Conservation (phyloP, 2,329 filamentous ascomycete genomes). For the Huntiella moniliformis region DNA sequence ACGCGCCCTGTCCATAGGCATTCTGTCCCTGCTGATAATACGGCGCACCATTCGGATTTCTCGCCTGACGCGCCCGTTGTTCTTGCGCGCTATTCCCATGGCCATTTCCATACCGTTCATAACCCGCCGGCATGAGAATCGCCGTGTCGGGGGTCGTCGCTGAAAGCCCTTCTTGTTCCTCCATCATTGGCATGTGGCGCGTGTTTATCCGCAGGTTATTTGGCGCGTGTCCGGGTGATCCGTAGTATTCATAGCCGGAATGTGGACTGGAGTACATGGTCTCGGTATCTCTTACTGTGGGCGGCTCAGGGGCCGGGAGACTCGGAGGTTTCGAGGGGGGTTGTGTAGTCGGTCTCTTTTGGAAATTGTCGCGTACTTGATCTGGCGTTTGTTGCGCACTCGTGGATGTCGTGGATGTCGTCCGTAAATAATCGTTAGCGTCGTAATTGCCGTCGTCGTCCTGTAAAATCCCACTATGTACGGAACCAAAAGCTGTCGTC, state of each 20-base stretch:
- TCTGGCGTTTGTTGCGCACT: no score
- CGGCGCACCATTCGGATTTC: not conserved
- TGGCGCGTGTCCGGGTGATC: not conserved
- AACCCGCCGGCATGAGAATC: constrained; percentile 10
- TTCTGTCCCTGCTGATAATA: not conserved
- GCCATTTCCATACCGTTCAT: constrained; percentile 6
- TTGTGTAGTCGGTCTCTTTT: not conserved
- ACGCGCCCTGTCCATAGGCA: not conserved
- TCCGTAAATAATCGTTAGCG: no score
- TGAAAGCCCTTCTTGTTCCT: constrained; percentile 5
- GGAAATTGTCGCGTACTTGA: not conserved
- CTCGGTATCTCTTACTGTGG: not conserved
- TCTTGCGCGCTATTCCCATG: not conserved
- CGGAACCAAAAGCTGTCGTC: no score
- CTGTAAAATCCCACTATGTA: no score
- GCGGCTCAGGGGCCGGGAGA: not conserved
- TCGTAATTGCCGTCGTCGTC: no score
- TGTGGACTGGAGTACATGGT: constrained; percentile 8
- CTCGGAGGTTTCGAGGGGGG: not conserved
- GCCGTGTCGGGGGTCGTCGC: constrained; percentile 11
- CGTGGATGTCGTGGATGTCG: no score
- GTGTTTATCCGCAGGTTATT: constrained; percentile 10
- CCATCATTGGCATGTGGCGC: constrained; percentile 4
- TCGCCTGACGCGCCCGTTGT: not conserved
- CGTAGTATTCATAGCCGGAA: constrained; percentile 11